A percentile compares a stretch with the other conserved stretches of the same genome.
Evolutionary conservation across 495 filamentous ascomycete species (phyloP).

Genomic region (Aspergillus campestris): DNA sequence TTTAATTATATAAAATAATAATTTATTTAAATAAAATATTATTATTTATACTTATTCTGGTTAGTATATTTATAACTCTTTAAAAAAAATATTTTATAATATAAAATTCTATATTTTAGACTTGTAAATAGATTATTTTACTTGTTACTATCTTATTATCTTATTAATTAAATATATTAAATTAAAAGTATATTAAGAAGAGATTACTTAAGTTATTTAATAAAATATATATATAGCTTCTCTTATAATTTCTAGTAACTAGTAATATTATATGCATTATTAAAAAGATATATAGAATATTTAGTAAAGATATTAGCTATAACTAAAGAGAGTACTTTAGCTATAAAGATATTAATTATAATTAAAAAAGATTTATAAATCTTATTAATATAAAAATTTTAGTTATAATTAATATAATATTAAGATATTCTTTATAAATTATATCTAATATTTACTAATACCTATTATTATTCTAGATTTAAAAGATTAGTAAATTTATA

Average conservation of each 20-base stretch:
- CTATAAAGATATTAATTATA: constrained; percentile 4
- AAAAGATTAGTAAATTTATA: too few relatives aligned
- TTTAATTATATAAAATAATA: too few relatives aligned
- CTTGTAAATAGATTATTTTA: not conserved
- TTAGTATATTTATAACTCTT: too few relatives aligned
- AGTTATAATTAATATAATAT: too few relatives aligned
- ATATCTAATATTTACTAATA: too few relatives aligned
- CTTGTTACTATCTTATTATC: not conserved
- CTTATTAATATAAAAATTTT: constrained; percentile 7
- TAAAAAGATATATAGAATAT: constrained; percentile 1
- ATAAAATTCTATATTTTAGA: not conserved
- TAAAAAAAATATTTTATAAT: constrained; percentile 1
- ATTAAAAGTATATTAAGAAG: not conserved
- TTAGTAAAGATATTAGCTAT: constrained; percentile 3
- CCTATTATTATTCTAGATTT: too few relatives aligned
- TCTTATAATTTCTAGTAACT: not conserved
- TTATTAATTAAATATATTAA: not conserved
- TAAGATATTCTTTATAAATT: too few relatives aligned
- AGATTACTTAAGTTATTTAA: not conserved
- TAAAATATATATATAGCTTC: not conserved
- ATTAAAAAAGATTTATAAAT: constrained; percentile 5
- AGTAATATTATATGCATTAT: not conserved
- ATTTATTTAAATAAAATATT: too few relatives aligned
- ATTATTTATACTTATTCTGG: too few relatives aligned
- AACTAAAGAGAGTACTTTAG: constrained; percentile 2